Conservation (phyloP, 2,329 filamentous ascomycete species). For the Monosporascus cannonballus region DNA sequence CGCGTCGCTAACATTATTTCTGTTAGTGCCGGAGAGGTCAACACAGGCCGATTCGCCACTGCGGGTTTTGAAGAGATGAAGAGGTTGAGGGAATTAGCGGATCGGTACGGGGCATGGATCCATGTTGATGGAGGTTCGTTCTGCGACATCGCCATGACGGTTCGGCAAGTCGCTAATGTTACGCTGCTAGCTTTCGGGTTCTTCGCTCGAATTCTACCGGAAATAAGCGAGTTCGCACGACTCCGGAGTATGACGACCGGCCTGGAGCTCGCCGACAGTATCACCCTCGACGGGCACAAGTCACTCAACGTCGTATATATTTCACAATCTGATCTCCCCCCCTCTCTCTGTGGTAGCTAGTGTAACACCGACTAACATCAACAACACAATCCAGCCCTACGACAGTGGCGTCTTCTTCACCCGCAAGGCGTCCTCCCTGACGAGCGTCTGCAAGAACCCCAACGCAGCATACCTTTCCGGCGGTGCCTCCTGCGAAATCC, state of each 20-base stretch:
- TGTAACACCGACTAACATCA: neutral
- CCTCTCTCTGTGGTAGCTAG: neutral
- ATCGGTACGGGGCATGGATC: slow-evolving; percentile 73
- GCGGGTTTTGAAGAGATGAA: slow-evolving; percentile 50
- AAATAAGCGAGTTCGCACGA: slow-evolving; percentile 47
- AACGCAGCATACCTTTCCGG: slow-evolving; percentile 73
- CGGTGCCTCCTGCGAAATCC: slow-evolving; percentile 41
- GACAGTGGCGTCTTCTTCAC: slow-evolving; percentile 89
- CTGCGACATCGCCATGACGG: neutral
- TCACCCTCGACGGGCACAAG: slow-evolving; percentile 83
- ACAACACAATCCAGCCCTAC: slow-evolving; percentile 54
- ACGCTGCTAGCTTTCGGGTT: slow-evolving; percentile 66
- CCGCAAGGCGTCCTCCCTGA: slow-evolving; percentile 51
- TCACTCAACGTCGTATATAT: slow-evolving; percentile 73
- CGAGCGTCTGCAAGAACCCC: slow-evolving; percentile 70
- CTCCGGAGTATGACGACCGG: slow-evolving; percentile 51
- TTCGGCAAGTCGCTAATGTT: neutral
- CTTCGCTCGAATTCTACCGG: slow-evolving; percentile 62
- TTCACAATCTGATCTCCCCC: neutral
- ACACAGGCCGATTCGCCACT: slow-evolving; percentile 76
- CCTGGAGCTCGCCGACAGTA: slow-evolving; percentile 78
- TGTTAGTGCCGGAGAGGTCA: slow-evolving; percentile 84
- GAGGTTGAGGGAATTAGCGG: slow-evolving; percentile 61
- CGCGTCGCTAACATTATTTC: slow-evolving; percentile 67
- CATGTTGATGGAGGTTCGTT: slow-evolving; percentile 72